Evolutionary conservation across 495 filamentous ascomycete genomes (phyloP).

Genomic region (Penicillium roqueforti): DNA sequence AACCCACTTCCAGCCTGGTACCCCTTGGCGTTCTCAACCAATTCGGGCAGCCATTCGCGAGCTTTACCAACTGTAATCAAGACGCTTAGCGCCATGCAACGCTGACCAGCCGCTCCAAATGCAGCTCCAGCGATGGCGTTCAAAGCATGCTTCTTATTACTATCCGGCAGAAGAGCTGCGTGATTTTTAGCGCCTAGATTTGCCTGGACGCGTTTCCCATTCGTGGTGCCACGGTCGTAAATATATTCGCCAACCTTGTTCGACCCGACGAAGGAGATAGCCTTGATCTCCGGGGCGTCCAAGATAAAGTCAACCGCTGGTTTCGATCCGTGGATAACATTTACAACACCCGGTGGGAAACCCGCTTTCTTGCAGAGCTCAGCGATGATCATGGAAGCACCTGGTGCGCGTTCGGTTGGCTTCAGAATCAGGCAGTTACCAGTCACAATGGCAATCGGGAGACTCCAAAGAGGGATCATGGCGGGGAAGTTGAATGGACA

Average conservation of each 20-base stretch:
- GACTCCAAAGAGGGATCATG: slow-evolving; percentile 98
- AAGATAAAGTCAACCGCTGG: slow-evolving; percentile 95
- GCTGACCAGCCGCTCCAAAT: slow-evolving; percentile 96
- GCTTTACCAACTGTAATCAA: slow-evolving; percentile 95
- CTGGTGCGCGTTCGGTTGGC: slow-evolving; percentile 94
- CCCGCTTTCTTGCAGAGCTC: slow-evolving; percentile 88
- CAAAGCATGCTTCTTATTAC: slow-evolving; percentile 95
- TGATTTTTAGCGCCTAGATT: slow-evolving; percentile 99
- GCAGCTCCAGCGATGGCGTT: slow-evolving; percentile 95
- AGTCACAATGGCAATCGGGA: slow-evolving; percentile 92
- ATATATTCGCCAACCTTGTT: slow-evolving; percentile 98
- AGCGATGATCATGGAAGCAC: slow-evolving; percentile 94
- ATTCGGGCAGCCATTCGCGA: slow-evolving; percentile 83
- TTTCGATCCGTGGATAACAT: slow-evolving; percentile 86
- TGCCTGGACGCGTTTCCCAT: slow-evolving; percentile 89
- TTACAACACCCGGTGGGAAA: slow-evolving; percentile 89
- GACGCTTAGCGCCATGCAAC: slow-evolving; percentile 95
- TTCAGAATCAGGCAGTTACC: slow-evolving; percentile 94
- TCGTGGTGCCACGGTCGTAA: slow-evolving; percentile 83
- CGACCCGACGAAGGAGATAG: slow-evolving; percentile 90
- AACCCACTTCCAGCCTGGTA: slow-evolving; percentile 85
- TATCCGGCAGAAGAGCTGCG: slow-evolving; percentile 88
- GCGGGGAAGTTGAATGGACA: slow-evolving; percentile 99
- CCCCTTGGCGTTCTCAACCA: slow-evolving; percentile 82
- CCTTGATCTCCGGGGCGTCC: slow-evolving; percentile 93